Evolutionary conservation across 176 grass and related monocot species (phyloP).

Genomic region (Lolium rigidum): DNA sequence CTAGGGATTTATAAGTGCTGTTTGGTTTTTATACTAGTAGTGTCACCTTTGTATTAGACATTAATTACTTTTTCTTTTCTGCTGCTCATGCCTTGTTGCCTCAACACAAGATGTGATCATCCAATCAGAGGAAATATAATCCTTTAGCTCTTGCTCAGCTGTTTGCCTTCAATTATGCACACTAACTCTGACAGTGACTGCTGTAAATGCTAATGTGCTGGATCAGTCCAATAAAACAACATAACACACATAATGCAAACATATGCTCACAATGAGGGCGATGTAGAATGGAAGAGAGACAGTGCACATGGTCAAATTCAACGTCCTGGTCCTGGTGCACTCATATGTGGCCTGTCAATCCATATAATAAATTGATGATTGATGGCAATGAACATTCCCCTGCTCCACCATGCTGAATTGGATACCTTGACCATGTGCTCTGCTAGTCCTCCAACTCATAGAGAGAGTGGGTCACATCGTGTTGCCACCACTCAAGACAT

Average conservation of each 20-base stretch:
- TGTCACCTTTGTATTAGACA: constrained; percentile 37
- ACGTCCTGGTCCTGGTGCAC: constrained; percentile 1
- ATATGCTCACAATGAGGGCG: background rate
- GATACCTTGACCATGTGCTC: background rate
- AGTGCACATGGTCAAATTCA: constrained; percentile 27
- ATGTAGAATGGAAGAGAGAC: background rate
- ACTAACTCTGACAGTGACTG: background rate
- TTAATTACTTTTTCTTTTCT: constrained; percentile 30
- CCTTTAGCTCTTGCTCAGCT: background rate
- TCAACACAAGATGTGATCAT: constrained; percentile 39
- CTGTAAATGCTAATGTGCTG: background rate
- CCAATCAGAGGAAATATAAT: constrained; percentile 22
- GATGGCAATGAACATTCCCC: constrained; percentile 24
- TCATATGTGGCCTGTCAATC: constrained; percentile 2
- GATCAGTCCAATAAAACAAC: background rate
- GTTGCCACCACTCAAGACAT: background rate
- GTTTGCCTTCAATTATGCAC: background rate
- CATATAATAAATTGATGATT: constrained; percentile 9
- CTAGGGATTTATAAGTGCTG: constrained; percentile 65
- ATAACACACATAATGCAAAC: background rate
- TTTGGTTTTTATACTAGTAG: constrained; percentile 57
- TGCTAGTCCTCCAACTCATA: background rate
- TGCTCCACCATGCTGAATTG: background rate
- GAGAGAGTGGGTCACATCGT: constrained; percentile 2
- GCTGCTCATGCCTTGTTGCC: constrained; percentile 30